phyloP scores from a whole-genome alignment of 1,139 yeast genomes.

The Yamadazyma triangularis region DNA sequence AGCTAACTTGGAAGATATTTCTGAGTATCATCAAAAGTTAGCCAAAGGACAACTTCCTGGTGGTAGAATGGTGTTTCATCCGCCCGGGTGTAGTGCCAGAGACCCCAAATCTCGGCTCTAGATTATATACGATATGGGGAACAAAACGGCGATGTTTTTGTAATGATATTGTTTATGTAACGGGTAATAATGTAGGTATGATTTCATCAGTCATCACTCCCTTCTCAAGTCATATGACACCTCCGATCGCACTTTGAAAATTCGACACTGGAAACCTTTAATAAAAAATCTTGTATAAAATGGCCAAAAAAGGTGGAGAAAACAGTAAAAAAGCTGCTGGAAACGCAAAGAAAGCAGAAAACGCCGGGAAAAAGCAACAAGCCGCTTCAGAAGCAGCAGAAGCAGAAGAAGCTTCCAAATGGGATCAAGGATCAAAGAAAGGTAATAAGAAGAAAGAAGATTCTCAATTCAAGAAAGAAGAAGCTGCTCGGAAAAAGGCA shows the following conservation, averaged over 20 bases:
- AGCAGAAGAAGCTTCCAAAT: constrained; percentile 56
- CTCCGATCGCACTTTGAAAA: too few relatives aligned
- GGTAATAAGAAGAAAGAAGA: constrained; percentile 69
- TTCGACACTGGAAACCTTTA: too few relatives aligned
- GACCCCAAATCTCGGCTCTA: too few relatives aligned
- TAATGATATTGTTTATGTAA: too few relatives aligned
- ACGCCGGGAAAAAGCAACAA: constrained; percentile 56
- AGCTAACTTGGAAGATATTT: constrained; percentile 32
- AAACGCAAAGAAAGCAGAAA: constrained; percentile 66
- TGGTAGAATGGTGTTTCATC: constrained; percentile 44
- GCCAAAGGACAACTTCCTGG: constrained; percentile 39
- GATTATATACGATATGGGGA: too few relatives aligned
- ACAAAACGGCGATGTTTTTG: too few relatives aligned
- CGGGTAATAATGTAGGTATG: too few relatives aligned
- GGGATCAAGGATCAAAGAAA: constrained; percentile 74
- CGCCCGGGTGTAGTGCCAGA: constrained; percentile 12
- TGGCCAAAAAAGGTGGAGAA: constrained; percentile 63
- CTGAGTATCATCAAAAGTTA: constrained; percentile 31
- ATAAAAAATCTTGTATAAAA: too few relatives aligned
- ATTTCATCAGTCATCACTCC: too few relatives aligned
- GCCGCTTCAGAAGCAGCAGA: constrained; percentile 47
- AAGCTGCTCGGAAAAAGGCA: constrained; percentile 60
- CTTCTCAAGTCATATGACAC: too few relatives aligned
- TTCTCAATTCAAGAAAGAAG: constrained; percentile 54
- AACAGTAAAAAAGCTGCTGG: constrained; percentile 66